Base-by-base conservation (phyloP, 345 rosid genomes). In the Citrus cavaleriei region DNA sequence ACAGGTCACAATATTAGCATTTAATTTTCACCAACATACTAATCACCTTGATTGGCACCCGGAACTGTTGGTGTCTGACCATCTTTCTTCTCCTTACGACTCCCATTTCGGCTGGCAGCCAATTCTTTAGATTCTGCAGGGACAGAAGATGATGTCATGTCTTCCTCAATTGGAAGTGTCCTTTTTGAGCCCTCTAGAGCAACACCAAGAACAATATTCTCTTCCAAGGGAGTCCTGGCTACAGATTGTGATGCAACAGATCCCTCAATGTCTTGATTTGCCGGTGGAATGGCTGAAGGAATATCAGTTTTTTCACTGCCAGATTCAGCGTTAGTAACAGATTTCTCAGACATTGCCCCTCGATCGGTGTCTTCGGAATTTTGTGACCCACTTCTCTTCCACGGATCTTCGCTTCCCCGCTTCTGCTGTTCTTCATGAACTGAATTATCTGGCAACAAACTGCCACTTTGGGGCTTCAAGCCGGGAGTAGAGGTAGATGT, bases 111-210 rank as follows among this genome's bases (percentile, higher is more conserved):
- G 70, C 84, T 84, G 64, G 86, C 73, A 60, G 89, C 88, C 74
- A 89, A 74, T 83, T 93, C 93, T 87, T 91, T 89, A 0, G 90
- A 78, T 59, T 90, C 95, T 34, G 66, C 28, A 14, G 86, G 75
- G 9, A 59, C 58, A 21, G 84, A 58, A 55, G 90, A 80, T 38
- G 85, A 70, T 12, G 70, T 75, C 16, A 21, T 68, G 74, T 92
- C 93, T 78, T 90, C 98, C 61, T 93, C 97, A n/a, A 93, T 91
- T 2, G 93, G 98, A 59, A 93, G 95, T 22, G 93, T 93, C n/a
- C 95, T 87, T 81, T 92, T 93, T 24, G 95, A 90, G 54, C 98
- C 98, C 67, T 95, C 98, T 63, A 95, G 69, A 6, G 98, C 98
- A 62, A 95, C 98, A 4, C 93, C 97, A 19, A 95, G 95, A 81